A percentile compares a stretch with the other conserved stretches of the same genome.
Conservation (phyloP, 768 basidiomycete species). For the Suillus fuscotomentosus region DNA sequence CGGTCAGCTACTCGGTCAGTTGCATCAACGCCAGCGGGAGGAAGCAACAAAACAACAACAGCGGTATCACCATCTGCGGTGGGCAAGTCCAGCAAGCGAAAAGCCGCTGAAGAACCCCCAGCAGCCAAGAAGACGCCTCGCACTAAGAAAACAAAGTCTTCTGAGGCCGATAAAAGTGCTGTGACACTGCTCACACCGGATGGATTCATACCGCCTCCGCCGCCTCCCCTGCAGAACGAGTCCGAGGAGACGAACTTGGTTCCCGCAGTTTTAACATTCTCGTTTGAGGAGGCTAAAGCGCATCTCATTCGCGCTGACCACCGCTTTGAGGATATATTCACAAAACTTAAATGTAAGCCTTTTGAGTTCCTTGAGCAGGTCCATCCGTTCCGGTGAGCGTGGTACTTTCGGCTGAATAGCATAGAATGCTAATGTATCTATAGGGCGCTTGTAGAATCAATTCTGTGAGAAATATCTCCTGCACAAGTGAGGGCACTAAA, state of each 20-base stretch:
- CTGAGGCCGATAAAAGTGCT: not conserved
- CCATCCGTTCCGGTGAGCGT: slow-evolving; percentile 77
- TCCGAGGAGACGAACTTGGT: slow-evolving; percentile 38
- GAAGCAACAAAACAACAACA: slow-evolving; percentile 8
- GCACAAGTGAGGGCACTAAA: not conserved
- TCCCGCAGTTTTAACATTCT: slow-evolving; percentile 72
- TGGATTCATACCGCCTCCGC: slow-evolving; percentile 3
- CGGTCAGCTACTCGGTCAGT: slow-evolving; percentile 29
- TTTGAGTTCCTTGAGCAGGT: slow-evolving; percentile 71
- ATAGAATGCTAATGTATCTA: not conserved
- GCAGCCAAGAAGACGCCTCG: slow-evolving; percentile 3
- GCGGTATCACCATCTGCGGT: not conserved
- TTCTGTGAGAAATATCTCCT: slow-evolving; percentile 49
- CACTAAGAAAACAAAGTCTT: slow-evolving; percentile 7
- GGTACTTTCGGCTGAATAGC: slow-evolving; percentile 7
- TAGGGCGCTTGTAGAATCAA: slow-evolving; percentile 72
- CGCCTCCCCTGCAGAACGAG: slow-evolving; percentile 5
- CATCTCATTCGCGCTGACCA: slow-evolving; percentile 68
- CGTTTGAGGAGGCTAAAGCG: slow-evolving; percentile 70
- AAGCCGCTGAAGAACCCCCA: slow-evolving; percentile 9
- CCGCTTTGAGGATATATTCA: slow-evolving; percentile 72
- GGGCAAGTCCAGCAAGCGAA: slow-evolving; percentile 18
- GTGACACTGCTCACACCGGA: not conserved
- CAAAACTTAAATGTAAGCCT: slow-evolving; percentile 66
- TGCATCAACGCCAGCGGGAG: not conserved